Evolutionary conservation across 1,139 yeast genomes (phyloP), one percentile per base, ranked within the genome.

Genomic region (Spencermartinsiella ligniputridi): DNA sequence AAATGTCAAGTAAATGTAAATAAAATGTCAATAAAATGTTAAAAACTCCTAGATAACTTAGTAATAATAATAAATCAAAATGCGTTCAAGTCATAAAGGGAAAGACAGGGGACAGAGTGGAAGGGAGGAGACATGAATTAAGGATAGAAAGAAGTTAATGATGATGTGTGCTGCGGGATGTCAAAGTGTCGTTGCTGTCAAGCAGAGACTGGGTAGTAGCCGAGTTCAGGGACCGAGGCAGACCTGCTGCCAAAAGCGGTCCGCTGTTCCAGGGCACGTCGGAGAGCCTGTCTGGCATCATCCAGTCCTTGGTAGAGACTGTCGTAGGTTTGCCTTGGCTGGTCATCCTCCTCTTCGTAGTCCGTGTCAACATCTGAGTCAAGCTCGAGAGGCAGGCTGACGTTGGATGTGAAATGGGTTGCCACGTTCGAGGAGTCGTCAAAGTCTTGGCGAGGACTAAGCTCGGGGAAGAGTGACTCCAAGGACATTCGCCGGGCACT

Each of bases 391-490:
- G 32, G 32, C n/a, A 27, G 15, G 15, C 32, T 27, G 12, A 27
- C 32, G 15, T 9, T 27, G 5, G 32, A 27, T n/a, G 32, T 15
- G n/a, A 27, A 27, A 15, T 27, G 8, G 32, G 32, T 9, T 9
- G 32, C 32, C 5, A 27, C 32, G 5, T 6, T 15, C 15, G 32
- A 27, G n/a, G n/a, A n/a, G 5, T 27, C 32, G 15, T 27, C 32
- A 27, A 27, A 27, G 15, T 27, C 32, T n/a, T 27, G 32, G 15
- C 32, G 32, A 19, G 42, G 40, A 19, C 46, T 44, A 25, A 51
- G 40, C 35, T 52, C 55, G 1, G 56, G 56, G 44, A 52, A 52
- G 18, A 52, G 44, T 17, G 53, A 45, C 37, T 52, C 56, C 25
- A 52, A 42, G 9, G 54, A 50, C 47, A 46, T 50, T 19, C 55